These are phyloP conservation scores for Claviceps sorghi DNA, from an alignment of 2,329 filamentous ascomycete genomes.

Conservation along the genomic window DNA sequence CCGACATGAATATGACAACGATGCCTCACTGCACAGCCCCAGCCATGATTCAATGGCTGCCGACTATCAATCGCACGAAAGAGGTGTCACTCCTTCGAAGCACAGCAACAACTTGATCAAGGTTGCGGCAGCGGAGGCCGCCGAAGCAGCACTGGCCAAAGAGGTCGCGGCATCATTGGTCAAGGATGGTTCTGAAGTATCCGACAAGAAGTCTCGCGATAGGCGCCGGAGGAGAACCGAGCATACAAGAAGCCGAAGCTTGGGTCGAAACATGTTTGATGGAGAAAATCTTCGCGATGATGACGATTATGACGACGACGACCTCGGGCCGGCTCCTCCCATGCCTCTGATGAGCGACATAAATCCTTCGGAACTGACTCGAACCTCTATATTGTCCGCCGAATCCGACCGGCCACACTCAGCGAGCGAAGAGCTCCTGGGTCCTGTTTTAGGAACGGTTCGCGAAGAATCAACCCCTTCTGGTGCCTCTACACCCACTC, in stretches of 20 bases:
- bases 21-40: constrained; percentile 31
- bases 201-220: constrained; percentile 36
- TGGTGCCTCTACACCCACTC: constrained; percentile 46
- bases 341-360: constrained; percentile 84
- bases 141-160: constrained; percentile 22
- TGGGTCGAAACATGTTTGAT: constrained; percentile 28
- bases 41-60: constrained; percentile 33
- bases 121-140: constrained; percentile 30
- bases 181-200: constrained; percentile 27
- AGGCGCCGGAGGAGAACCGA: constrained; percentile 39
- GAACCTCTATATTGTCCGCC: constrained; percentile 74
- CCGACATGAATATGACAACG: constrained; percentile 38
- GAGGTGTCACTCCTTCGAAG: constrained; percentile 30
- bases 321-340: constrained; percentile 44
- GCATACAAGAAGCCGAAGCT: constrained; percentile 28
- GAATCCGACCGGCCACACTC: constrained; percentile 61
- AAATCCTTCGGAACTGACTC: constrained; percentile 72
- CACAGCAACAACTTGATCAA: constrained; percentile 30
- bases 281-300: constrained; percentile 39
- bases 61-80: constrained; percentile 17
- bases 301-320: background rate
- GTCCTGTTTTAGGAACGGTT: constrained; percentile 36
- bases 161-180: constrained; percentile 19
- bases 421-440: constrained; percentile 45
- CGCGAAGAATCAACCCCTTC: constrained; percentile 46